These are phyloP conservation scores for Wickerhamomyces chambardii DNA, from an alignment of 805 yeast species.

Conservation along the genomic window DNA sequence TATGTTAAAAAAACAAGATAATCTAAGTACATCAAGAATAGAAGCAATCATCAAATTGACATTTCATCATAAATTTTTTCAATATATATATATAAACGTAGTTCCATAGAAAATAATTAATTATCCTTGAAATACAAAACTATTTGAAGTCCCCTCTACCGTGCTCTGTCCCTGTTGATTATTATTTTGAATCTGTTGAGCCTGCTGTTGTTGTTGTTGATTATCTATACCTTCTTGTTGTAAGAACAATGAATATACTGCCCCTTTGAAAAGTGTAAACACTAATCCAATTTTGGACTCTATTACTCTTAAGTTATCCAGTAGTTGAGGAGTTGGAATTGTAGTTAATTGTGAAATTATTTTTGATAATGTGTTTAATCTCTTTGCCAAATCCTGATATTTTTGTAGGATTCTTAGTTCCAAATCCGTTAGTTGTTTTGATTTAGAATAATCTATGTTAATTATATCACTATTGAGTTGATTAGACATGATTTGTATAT, in stretches of 20 bases:
- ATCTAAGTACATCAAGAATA: no score
- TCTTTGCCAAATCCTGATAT: conserved; percentile 27
- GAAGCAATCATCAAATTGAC: no score
- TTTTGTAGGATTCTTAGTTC: conserved; percentile 27
- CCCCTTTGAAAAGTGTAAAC: conserved; percentile 58
- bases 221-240: conserved; percentile 30
- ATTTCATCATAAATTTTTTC: no score
- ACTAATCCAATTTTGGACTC: conserved; percentile 59
- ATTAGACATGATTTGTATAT: not conserved
- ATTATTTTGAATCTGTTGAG: not conserved
- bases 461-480: not conserved
- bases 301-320: conserved; percentile 45
- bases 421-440: conserved; percentile 20
- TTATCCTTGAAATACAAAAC: not conserved
- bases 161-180: not conserved
- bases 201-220: conserved; percentile 4
- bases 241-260: conserved; percentile 56
- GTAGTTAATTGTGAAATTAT: conserved; percentile 13
- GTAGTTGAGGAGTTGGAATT: conserved; percentile 21
- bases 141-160: not conserved
- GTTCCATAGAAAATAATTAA: not conserved
- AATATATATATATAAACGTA: not conserved
- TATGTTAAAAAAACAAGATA: no score
- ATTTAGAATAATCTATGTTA: conserved; percentile 11
- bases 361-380: conserved; percentile 18